These are phyloP conservation scores for Rubia yunnanensis DNA, from an alignment of 257 asterid species.

Conservation along the genomic window DNA sequence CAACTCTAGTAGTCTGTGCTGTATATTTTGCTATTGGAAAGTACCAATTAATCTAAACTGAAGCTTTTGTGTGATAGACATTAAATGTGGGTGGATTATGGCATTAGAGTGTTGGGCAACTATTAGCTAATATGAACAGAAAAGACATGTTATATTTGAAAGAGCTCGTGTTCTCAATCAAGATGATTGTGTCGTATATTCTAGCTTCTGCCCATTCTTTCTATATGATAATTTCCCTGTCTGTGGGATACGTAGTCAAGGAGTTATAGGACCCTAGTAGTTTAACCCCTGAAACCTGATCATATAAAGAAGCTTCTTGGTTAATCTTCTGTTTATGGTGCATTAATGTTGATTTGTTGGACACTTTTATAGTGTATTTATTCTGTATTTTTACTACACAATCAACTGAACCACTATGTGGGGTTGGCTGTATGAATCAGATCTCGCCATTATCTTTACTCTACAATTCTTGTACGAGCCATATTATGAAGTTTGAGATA, in stretches of 20 bases:
- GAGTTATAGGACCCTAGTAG: neutral
- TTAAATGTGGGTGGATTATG: neutral
- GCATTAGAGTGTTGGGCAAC: too few relatives aligned
- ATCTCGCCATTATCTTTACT: too few relatives aligned
- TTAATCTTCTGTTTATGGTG: neutral
- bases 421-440: too few relatives aligned
- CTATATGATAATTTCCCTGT: neutral
- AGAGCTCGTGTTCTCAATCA: neutral
- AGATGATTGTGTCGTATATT: too few relatives aligned
- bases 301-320: neutral
- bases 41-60: too few relatives aligned
- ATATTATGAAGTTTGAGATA: neutral
- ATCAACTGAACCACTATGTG: neutral
- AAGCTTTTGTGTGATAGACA: neutral
- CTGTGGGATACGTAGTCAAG: neutral
- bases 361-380: neutral
- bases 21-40: neutral
- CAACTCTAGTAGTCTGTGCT: neutral
- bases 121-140: too few relatives aligned
- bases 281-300: neutral
- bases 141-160: too few relatives aligned
- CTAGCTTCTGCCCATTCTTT: neutral
- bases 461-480: too few relatives aligned
- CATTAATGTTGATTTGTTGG: neutral
- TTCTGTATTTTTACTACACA: neutral